Conservation (phyloP, 2,329 filamentous ascomycete genomes). For the Alternaria sp. region DNA sequence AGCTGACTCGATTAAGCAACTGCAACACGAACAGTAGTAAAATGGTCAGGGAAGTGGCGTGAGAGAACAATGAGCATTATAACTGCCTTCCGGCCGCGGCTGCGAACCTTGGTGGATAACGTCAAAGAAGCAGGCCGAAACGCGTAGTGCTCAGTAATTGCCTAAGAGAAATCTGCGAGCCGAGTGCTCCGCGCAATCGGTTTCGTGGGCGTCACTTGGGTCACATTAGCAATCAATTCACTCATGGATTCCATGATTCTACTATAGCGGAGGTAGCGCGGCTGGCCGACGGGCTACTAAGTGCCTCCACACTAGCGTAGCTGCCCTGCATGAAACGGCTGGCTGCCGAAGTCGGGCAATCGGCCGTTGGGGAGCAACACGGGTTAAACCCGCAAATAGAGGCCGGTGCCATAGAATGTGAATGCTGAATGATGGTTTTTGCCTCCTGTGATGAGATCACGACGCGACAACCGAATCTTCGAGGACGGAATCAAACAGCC, state of each 20-base stretch:
- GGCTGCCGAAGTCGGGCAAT: conserved; percentile 11
- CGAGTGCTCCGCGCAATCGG: conserved; percentile 12
- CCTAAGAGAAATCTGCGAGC: conserved; percentile 11
- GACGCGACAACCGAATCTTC: neutral
- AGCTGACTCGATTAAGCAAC: neutral
- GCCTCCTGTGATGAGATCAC: conserved; percentile 9
- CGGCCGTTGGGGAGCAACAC: conserved; percentile 1
- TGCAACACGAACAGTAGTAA: conserved; percentile 4
- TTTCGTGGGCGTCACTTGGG: conserved; percentile 13
- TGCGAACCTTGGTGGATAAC: neutral
- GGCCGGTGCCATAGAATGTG: neutral
- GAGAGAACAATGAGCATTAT: conserved; percentile 5
- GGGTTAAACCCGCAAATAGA: neutral
- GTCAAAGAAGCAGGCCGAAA: conserved; percentile 12
- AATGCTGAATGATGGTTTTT: neutral
- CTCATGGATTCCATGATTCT: conserved; percentile 19
- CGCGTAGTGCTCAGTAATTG: conserved; percentile 11
- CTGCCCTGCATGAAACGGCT: conserved; percentile 8
- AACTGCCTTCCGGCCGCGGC: conserved; percentile 12
- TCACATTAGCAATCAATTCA: conserved; percentile 27
- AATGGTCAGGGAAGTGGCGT: neutral
- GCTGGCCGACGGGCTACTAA: conserved; percentile 18
- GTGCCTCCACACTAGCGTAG: conserved; percentile 5
- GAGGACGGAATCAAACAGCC: neutral
- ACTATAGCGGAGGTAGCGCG: conserved; percentile 13